phyloP scores from a whole-genome alignment of 2,329 filamentous ascomycete species.

The Penicillium sp. region DNA sequence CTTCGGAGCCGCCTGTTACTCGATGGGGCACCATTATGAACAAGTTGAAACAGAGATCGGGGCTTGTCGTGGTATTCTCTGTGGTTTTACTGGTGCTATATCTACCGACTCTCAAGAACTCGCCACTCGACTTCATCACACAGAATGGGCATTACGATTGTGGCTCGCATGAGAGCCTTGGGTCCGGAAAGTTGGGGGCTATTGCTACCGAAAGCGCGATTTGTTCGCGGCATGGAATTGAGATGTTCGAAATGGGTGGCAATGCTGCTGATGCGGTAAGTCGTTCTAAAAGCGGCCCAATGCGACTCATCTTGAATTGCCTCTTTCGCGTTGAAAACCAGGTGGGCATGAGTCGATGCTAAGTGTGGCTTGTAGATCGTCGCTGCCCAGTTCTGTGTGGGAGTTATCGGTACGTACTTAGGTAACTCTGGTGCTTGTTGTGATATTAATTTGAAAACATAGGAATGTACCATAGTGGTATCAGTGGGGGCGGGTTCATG shows the following conservation, averaged over 20 bases:
- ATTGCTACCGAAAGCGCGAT: constrained; percentile 69
- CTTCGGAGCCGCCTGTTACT: neutral
- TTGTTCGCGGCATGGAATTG: constrained; percentile 68
- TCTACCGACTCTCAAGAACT: constrained; percentile 23
- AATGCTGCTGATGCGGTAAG: constrained; percentile 72
- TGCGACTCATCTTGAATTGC: neutral
- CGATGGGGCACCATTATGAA: constrained; percentile 1
- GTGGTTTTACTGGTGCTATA: constrained; percentile 12
- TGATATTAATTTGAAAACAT: neutral
- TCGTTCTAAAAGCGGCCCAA: constrained; percentile 2
- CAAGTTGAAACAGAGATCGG: constrained; percentile 20
- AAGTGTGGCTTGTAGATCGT: constrained; percentile 52
- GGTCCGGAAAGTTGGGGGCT: constrained; percentile 53
- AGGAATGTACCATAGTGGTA: constrained; percentile 74
- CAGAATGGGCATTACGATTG: neutral
- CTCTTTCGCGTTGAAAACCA: neutral
- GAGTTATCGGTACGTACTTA: constrained; percentile 58
- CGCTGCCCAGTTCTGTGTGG: constrained; percentile 72
- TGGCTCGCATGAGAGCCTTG: constrained; percentile 31
- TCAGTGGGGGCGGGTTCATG: constrained; percentile 90
- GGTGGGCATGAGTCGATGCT: neutral
- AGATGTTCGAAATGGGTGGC: constrained; percentile 62
- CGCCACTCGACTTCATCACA: constrained; percentile 19
- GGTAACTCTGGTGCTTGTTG: no score
- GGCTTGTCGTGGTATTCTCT: constrained; percentile 18